Conservation (phyloP, 2,329 filamentous ascomycete genomes). For the Cercospora nicotianae region DNA sequence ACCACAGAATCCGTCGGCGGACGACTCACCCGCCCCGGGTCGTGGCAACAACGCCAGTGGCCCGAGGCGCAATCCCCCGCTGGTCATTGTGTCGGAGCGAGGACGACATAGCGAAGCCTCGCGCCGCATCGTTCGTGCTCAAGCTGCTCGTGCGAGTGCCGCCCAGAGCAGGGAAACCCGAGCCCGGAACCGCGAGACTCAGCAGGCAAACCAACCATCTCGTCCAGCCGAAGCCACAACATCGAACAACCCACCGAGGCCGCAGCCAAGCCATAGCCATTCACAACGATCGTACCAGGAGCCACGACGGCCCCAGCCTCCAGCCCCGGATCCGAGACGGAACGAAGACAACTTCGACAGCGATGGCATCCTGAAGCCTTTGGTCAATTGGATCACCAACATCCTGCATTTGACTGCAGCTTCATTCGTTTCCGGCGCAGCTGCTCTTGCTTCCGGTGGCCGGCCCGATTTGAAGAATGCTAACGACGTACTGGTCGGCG, state of each 20-base stretch:
- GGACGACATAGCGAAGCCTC: conserved; percentile 36
- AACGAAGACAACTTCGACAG: conserved; percentile 8
- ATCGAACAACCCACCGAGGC: conserved; percentile 8
- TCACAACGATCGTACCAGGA: not conserved
- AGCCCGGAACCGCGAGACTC: conserved; percentile 37
- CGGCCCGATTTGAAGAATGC: conserved; percentile 19
- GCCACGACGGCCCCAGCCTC: not conserved
- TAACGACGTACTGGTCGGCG: conserved; percentile 15
- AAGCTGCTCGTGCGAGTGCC: conserved; percentile 39
- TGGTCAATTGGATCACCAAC: conserved; percentile 29
- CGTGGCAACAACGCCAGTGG: conserved; percentile 8
- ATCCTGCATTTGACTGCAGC: conserved; percentile 27
- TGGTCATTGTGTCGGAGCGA: conserved; percentile 38
- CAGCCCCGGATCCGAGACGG: conserved; percentile 7
- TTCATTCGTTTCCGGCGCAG: conserved; percentile 21
- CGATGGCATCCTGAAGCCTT: conserved; percentile 22
- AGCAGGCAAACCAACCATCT: conserved; percentile 28
- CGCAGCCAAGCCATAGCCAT: conserved; percentile 12
- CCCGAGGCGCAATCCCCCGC: conserved; percentile 26
- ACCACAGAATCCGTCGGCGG: not conserved
- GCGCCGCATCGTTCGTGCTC: conserved; percentile 37
- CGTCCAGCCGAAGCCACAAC: conserved; percentile 16
- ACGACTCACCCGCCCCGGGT: not conserved
- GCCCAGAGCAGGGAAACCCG: conserved; percentile 37
- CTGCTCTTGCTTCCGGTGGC: conserved; percentile 20